A percentile compares a stretch with the other conserved stretches of the same genome.
Evolutionary conservation across 1,284 basidiomycete genomes (phyloP).

Genomic region (Gomphus bonarii): DNA sequence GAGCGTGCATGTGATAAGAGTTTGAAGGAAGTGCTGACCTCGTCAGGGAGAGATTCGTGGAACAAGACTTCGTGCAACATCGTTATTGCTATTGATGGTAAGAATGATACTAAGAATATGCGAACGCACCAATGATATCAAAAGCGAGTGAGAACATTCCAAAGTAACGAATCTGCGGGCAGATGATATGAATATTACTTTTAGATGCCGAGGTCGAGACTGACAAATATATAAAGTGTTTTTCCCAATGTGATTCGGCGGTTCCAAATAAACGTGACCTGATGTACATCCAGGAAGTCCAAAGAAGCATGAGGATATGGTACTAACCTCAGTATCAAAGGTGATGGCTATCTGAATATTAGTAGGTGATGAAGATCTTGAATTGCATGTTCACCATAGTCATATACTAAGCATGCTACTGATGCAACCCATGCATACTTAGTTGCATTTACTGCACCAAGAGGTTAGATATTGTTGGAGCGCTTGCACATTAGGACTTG

Average conservation of each 20-base stretch:
- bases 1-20: background rate
- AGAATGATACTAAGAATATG: background rate
- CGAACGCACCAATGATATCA: background rate
- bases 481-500: too few species aligned
- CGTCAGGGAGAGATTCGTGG: background rate
- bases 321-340: background rate
- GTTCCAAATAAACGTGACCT: background rate
- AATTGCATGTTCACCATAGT: background rate
- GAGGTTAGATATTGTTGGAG: too few species aligned
- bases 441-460: background rate
- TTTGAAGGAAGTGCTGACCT: background rate
- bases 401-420: background rate
- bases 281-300: background rate
- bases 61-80: background rate
- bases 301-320: background rate
- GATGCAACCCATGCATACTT: background rate
- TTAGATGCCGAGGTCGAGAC: background rate
- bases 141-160: background rate
- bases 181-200: background rate
- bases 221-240: background rate
- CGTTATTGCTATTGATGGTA: background rate
- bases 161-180: background rate
- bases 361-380: background rate
- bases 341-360: background rate
- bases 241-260: background rate